Evolutionary conservation across 2,329 filamentous ascomycete genomes (phyloP), one percentile per base, ranked within the genome.

Genomic region (Cytospora paraplurivora): DNA sequence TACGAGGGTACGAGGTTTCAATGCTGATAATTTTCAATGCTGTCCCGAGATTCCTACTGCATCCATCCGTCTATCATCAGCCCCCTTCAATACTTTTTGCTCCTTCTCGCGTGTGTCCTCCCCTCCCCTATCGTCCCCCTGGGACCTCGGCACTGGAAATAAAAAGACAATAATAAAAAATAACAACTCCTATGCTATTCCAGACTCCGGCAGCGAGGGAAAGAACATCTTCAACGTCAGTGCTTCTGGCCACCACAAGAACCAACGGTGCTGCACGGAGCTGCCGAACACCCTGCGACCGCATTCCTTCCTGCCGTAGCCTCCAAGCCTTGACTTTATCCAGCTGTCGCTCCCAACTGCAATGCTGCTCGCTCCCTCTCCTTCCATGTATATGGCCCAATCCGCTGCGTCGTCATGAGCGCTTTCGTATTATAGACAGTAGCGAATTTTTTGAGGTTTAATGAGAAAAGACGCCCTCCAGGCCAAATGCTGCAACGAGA

Each of bases 171-270:
- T 56, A 59, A 59, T 62, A 56, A 62, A 62, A 52, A 62, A 52
- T 47, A 60, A 56, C 60, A 65, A 63, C 56, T 63, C 63, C 60
- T 59, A 65, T 65, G 63, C 63, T 65, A 65, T 62, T 63, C 63
- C 63, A 52, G 61, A 65, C 63, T 63, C 63, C 63, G 52, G 51
- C 56, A 59, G 60, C 61, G 62, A 64, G 57, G 52, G 55, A 63
- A 63, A 53, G 17, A 57, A 63, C 47, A 44, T 59, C 37, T 37
- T 37, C 56, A 41, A 53, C 53, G 41, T 56, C 54, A 60, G 38
- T 27, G 27, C 47, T 51, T 51, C 47, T 59, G 17, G 54, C 55
- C 33, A 59, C 38, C 7, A 50, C 33, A 35, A 59, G 63, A 58
- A 54, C 7, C 17, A 61, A 51, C 47, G 13, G 27, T 3, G 27